Base-by-base conservation (phyloP, 2,329 filamentous ascomycete species). In the Sodiomyces alkalinus region DNA sequence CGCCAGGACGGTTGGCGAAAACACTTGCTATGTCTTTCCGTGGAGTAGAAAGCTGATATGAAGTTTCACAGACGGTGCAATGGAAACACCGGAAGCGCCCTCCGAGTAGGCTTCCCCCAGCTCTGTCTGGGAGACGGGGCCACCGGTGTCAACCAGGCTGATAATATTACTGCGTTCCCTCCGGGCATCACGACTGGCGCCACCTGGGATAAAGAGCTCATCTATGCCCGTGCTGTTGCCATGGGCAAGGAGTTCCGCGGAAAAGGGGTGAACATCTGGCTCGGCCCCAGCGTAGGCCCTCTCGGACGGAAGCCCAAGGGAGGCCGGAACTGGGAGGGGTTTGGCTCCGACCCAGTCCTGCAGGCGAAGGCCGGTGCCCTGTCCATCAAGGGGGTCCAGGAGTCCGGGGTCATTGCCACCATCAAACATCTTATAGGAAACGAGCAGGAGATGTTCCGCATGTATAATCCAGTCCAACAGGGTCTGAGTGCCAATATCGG, bases 341-440 rank as follows among this genome's bases (percentile, higher is more conserved):
- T 83, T 41, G 77, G 75, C 2, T 53, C 65, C 2, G 79, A 85
- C 43, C 76, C 79, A 0, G 68, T 69, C 3, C 59, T 85, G 17
- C 81, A 92, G 49, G 87, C 74, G 8, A 61, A 87, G 23, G 83
- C 76, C 3, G 78, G 76, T 3, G 73, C 76, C 3, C 62, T 83
- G 50, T 92, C 82, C 0, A 81, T 94, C 46, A 73, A 65, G 33
- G 87, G 83, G 1, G 60, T 72, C 4, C 68, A 72, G 41, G 60
- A 59, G 27, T 60, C 68, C 40, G 64, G 65, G 2, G 60, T 72
- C 7, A 66, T 67, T 49, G 64, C 64, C 4, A 67, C 63, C 1
- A 55, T 68, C 35, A 69, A 69, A 45, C 64, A 69, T 36, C 55
- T 66, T n/a, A 47, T 68, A 2, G 64, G 52, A 6, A 68, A 68